Conservation (phyloP, 192 early-diverging fungal species). For the Lobosporangium transversale region DNA sequence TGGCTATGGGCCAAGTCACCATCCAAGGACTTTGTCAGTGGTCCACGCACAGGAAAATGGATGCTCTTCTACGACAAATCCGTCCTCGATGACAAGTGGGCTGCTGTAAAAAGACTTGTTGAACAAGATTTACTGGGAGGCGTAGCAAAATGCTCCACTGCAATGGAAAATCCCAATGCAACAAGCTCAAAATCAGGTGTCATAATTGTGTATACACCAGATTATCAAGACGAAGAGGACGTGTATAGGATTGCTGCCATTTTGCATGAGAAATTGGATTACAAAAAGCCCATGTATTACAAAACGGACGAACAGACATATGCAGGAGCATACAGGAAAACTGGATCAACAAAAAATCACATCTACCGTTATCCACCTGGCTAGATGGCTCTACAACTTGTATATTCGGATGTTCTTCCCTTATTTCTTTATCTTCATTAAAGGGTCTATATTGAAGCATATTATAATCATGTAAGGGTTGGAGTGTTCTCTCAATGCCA, state of each 20-base stretch:
- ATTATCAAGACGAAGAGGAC: slow-evolving; percentile 27
- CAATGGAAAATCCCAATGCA: slow-evolving; percentile 27
- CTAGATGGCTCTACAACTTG: too few relatives aligned
- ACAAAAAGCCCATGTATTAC: slow-evolving; percentile 27
- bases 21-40: slow-evolving; percentile 2
- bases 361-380: slow-evolving; percentile 30
- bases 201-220: slow-evolving; percentile 33
- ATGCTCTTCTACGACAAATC: slow-evolving; percentile 39
- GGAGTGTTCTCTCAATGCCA: too few relatives aligned
- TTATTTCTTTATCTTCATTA: too few relatives aligned
- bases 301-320: slow-evolving; percentile 33
- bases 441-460: too few relatives aligned
- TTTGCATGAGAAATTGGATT: slow-evolving; percentile 24
- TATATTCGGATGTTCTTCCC: too few relatives aligned
- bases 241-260: slow-evolving; percentile 13
- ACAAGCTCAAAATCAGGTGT: slow-evolving; percentile 35
- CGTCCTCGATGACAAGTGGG: slow-evolving; percentile 34
- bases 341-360: slow-evolving; percentile 19
- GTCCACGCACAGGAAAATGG: slow-evolving; percentile 30
- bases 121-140: slow-evolving; percentile 21
- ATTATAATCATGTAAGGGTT: too few relatives aligned
- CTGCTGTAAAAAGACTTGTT: slow-evolving; percentile 6
- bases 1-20: slow-evolving; percentile 17
- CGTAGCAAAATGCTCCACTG: slow-evolving; percentile 36
- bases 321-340: slow-evolving; percentile 25